Evolutionary conservation across 1,139 yeast genomes (phyloP), one percentile per base, ranked within the genome.

Genomic region (Blastobotrys elegans): DNA sequence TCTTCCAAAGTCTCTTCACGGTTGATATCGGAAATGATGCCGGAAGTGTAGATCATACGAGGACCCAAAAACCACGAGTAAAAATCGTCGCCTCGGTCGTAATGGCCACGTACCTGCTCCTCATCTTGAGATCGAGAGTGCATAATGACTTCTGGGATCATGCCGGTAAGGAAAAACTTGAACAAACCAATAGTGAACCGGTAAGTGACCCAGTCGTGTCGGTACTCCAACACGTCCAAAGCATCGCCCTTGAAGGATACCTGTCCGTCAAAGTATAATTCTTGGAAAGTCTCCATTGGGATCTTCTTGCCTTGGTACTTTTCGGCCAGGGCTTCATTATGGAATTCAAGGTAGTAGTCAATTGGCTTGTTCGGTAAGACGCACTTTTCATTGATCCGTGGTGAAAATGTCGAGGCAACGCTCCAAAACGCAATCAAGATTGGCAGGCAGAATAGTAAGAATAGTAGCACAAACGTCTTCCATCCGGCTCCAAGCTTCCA

Each of bases 21-120:
- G 55, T 74, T 72, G 61, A 80, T 82, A 66, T 88, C 95, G 52
- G 80, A 68, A 62, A 89, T 82, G 49, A 86, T 73, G 64, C 97
- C 96, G 31, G 94, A 82, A 41, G 96, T 89, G 71, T 88, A 89
- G 65, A 88, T 77, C 96, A 88, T 88, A 69, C 96, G 81, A 56
- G 95, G 95, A 50, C 96, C 97, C 60, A 88, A 75, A 73, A 88
- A 88, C 94, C 95, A 88, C 49, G 89, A 73, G 78, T 88, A 89
- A 69, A 89, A 88, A 70, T 89, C 96, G 65, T 88, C 96, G 68
- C 97, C 96, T 60, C 97, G 85, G 73, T 89, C 97, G 69, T 88
- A 88, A 71, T 89, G 96, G 63, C 84, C 96, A 69, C 96, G 81
- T 50, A 88, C 96, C 71, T 88, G 97, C 70, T 88, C 97, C 72